Evolutionary conservation across 192 early-diverging fungal genomes (phyloP).

Genomic region (Diversispora epigaea): DNA sequence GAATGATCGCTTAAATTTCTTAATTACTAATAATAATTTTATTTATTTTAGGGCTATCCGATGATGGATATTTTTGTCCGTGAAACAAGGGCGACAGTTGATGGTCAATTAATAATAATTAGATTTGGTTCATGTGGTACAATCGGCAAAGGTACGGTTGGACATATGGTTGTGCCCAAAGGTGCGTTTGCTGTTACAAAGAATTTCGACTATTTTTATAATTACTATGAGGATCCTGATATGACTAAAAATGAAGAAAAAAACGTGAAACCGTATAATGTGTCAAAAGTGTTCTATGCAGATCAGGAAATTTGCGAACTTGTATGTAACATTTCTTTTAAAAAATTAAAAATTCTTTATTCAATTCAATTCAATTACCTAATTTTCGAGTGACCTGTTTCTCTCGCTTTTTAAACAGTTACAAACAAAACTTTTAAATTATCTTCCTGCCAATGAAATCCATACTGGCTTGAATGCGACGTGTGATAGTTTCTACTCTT

Average conservation of each 20-base stretch:
- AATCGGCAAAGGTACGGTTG: conserved; percentile 53
- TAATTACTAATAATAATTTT: neutral
- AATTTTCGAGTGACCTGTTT: too few species aligned
- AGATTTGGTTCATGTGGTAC: conserved; percentile 88
- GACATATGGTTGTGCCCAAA: conserved; percentile 69
- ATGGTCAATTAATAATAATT: conserved; percentile 77
- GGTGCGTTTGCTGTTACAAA: conserved; percentile 61
- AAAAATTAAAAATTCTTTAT: neutral
- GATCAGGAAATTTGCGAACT: conserved; percentile 57
- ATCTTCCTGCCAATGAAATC: conserved; percentile 29
- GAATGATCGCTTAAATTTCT: neutral
- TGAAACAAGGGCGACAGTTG: conserved; percentile 76
- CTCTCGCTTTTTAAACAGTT: conserved; percentile 28
- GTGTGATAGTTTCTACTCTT: conserved; percentile 84
- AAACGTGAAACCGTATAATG: conserved; percentile 54
- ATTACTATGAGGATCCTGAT: neutral
- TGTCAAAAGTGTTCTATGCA: conserved; percentile 60
- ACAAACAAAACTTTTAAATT: neutral
- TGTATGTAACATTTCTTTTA: conserved; percentile 19
- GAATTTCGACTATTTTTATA: conserved; percentile 74
- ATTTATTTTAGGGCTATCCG: conserved; percentile 53
- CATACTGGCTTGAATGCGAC: conserved; percentile 69
- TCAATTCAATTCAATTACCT: neutral
- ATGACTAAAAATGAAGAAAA: conserved; percentile 26
- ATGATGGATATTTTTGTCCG: conserved; percentile 95